Evolutionary conservation across 2,329 filamentous ascomycete genomes (phyloP), one percentile per base, ranked within the genome.

Genomic region (Fusarium clavum): DNA sequence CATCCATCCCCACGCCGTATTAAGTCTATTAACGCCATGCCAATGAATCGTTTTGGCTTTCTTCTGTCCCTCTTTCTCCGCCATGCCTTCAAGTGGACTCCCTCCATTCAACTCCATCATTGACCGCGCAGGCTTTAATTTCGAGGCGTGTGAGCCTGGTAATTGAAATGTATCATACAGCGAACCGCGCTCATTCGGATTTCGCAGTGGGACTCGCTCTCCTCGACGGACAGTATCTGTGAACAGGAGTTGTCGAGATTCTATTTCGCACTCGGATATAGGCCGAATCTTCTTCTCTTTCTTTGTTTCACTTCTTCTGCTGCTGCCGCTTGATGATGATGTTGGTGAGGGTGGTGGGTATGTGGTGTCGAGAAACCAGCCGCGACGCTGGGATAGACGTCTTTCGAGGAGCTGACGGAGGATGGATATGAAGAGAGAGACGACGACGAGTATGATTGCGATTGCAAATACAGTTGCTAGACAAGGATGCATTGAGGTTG

Each of bases 1-100:
- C 75, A 76, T 76, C 72, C 72, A 76, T 11, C 55, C 73, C 75
- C 73, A 76, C 6, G 74, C 70, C 34, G 74, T 77, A 43, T 76
- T 77, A 20, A 77, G 61, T 44, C 72, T 68, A 43, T 77, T 77
- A 10, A 75, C 68, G 10, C 74, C 75, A 57, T 76, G 74, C 71
- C 72, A 76, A 59, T 74, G 74, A 43, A 76, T 72, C 5, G 73
- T 71, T 41, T 74, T 75, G 8, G 73, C 65, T 52, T 70, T 74
- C 30, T 64, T 65, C 9, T 45, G 57, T 5, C 44, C 69, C 2
- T 58, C 54, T 40, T 67, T 63, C n/a, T 57, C 69, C 8, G 54
- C 47, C 16, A n/a, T 38, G 6, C 48, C 57, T n/a, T 68, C 64
- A 6, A 73, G 59, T 1, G 71, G 73, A 11, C 34, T 59, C 6